Evolutionary conservation across 2,329 filamentous ascomycete genomes (phyloP).

Genomic region (Fusarium irregulare): DNA sequence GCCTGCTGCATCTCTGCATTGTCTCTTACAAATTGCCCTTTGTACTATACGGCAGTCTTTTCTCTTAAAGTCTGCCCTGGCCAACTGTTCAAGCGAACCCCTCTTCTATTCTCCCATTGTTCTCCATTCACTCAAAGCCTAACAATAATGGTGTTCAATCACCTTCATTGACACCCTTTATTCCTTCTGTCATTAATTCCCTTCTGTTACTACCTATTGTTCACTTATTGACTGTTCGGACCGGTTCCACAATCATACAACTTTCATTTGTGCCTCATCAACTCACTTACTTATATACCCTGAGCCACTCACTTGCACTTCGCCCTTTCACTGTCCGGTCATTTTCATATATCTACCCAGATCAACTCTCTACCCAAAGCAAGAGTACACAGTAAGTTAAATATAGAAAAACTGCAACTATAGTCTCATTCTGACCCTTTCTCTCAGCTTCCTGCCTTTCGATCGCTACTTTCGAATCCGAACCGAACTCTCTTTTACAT

Average conservation of each 20-base stretch:
- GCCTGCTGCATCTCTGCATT: constrained; percentile 4
- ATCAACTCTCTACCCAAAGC: neutral
- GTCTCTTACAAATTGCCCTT: constrained; percentile 9
- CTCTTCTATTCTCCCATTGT: constrained; percentile 34
- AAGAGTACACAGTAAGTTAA: neutral
- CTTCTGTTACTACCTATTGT: constrained; percentile 25
- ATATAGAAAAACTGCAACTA: neutral
- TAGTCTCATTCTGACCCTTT: neutral
- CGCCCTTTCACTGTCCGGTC: constrained; percentile 20
- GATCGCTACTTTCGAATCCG: neutral
- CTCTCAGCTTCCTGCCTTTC: neutral
- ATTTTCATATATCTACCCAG: constrained; percentile 7
- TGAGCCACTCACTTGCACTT: constrained; percentile 16
- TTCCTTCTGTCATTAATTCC: constrained; percentile 37
- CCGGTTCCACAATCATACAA: constrained; percentile 32
- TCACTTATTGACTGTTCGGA: constrained; percentile 35
- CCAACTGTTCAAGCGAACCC: constrained; percentile 35
- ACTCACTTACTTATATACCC: constrained; percentile 1
- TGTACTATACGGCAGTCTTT: constrained; percentile 8
- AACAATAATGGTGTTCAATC: constrained; percentile 49
- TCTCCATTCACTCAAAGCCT: constrained; percentile 39
- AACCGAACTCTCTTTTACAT: neutral
- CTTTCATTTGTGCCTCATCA: constrained; percentile 25
- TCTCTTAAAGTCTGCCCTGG: constrained; percentile 44
- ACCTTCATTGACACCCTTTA: constrained; percentile 35